Evolutionary conservation across 441 rosid genomes (phyloP), one percentile per base, ranked within the genome.

Genomic region (Jatropha podagrica): DNA sequence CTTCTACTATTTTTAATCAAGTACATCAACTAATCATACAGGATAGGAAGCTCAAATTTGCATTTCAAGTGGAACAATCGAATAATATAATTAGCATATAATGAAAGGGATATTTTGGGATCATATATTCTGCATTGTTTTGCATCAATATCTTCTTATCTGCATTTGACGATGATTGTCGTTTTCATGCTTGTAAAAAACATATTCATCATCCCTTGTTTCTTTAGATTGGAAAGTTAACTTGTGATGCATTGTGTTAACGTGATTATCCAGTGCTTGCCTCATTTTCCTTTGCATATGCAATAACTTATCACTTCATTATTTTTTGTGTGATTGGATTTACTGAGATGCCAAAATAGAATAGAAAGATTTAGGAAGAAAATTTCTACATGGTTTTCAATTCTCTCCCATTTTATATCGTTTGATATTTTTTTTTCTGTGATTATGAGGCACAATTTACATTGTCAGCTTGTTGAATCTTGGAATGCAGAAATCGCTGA

Each of bases 401-500:
- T 59, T 20, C 17, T 38, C 20, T 64, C 52, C 55, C 41, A 71
- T 56, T 37, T 26, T 37, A 10, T n/a, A 48, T 44, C n/a, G 13
- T 15, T 46, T 17, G 7, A 20, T 14, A 8, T 6, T 17, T 9
- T 15, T 11, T 42, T 11, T 46, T 14, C 7, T 32, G 42, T 54
- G 23, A 49, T 11, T 32, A 41, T 71, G 38, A 42, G 56, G 38
- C n/a, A 6, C 20, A 18, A 63, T 52, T 69, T n/a, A 61, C 26
- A 13, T 71, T 27, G 44, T 82, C 60, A 51, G 65, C 15, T 26
- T 63, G 49, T 76, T 49, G 32, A n/a, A 44, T 55, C 63, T 58
- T 52, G 65, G 48, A 62, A 38, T 74, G 76, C 78, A 71, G 79
- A 48, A 37, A 65, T 12, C 59, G 42, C 40, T n/a, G n/a, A 26